Evolutionary conservation across 2,329 filamentous ascomycete genomes (phyloP), one percentile per base, ranked within the genome.

Genomic region (Zasmidium citrigriseum): DNA sequence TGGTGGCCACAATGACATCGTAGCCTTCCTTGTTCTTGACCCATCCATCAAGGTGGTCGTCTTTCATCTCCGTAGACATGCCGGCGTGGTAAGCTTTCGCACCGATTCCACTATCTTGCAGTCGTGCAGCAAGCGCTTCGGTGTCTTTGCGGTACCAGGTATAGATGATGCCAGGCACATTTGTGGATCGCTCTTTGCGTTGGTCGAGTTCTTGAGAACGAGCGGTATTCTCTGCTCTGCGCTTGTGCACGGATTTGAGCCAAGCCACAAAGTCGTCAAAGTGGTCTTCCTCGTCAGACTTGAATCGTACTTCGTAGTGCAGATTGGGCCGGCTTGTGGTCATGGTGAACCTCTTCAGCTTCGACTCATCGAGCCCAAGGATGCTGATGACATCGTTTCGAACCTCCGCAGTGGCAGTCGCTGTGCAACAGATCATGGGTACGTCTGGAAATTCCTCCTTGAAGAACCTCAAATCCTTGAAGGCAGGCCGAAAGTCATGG

Each of bases 401-500:
- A 16, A 97, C 91, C 58, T 85, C 85, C 0, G 83, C 79, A 22
- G 95, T 97, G 12, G 93, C 93, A 0, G 93, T 98, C 0, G 93
- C 93, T 0, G 93, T 98, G 14, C 96, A 83, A 63, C 92, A 96
- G 74, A 95, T 96, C 61, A 98, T 89, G 3, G 93, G 93, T 0
- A 97, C 90, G 56, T 89, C 83, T 0, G 92, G 90, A 64, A 95
- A 92, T 4, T 86, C 86, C 50, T 86, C 82, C 66, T 90, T 88
- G 78, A 98, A 95, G 86, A 91, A 97, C 1, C 85, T 88, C 5
- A 98, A 82, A 20, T 89, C 85, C 70, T 95, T 92, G 76, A 96
- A 98, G 57, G 92, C 90, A 34, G 88, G 90, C n/a, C 93, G 89
- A 72, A 98, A 98, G 74, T 98, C 93, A 73, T 98, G 93, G 1